phyloP scores from a whole-genome alignment of 2,329 filamentous ascomycete genomes.

The Exophiala viscosa region DNA sequence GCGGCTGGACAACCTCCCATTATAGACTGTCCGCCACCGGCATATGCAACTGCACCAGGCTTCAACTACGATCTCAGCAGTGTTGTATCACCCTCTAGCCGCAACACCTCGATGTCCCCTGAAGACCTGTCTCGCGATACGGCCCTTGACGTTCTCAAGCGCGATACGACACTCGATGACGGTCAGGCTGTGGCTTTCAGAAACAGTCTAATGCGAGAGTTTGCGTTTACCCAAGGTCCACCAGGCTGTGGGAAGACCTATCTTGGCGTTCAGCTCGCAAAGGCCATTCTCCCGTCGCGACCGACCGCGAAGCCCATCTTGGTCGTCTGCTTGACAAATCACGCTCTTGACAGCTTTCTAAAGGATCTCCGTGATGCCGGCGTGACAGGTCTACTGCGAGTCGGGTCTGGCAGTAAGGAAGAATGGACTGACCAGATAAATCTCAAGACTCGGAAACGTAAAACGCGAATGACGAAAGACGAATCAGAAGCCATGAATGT shows the following conservation, averaged over 20 bases:
- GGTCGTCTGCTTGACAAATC: conserved; percentile 33
- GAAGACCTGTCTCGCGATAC: conserved; percentile 4
- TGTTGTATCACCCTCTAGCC: conserved; percentile 11
- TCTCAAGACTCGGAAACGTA: conserved; percentile 14
- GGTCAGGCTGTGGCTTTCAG: conserved; percentile 51
- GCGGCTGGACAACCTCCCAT: not conserved
- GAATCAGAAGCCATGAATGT: not conserved
- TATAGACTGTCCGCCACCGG: conserved; percentile 21
- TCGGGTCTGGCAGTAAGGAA: conserved; percentile 32
- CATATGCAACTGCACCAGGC: conserved; percentile 19
- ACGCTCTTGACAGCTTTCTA: conserved; percentile 34
- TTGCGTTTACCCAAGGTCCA: conserved; percentile 65
- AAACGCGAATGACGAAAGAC: conserved; percentile 11
- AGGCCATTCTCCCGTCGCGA: conserved; percentile 29
- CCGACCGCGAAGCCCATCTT: conserved; percentile 30
- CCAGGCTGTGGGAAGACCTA: conserved; percentile 68
- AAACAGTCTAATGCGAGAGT: conserved; percentile 48
- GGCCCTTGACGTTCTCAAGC: conserved; percentile 14
- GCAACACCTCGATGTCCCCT: conserved; percentile 9
- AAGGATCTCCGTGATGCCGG: conserved; percentile 29
- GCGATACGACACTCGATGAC: conserved; percentile 23
- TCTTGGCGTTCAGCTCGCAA: conserved; percentile 52
- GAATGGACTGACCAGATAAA: conserved; percentile 25
- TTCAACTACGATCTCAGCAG: conserved; percentile 28
- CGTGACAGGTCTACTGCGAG: conserved; percentile 29